Evolutionary conservation across 2,329 filamentous ascomycete species (phyloP), one percentile per base, ranked within the genome.

Genomic region (Verticillium nonalfalfae): DNA sequence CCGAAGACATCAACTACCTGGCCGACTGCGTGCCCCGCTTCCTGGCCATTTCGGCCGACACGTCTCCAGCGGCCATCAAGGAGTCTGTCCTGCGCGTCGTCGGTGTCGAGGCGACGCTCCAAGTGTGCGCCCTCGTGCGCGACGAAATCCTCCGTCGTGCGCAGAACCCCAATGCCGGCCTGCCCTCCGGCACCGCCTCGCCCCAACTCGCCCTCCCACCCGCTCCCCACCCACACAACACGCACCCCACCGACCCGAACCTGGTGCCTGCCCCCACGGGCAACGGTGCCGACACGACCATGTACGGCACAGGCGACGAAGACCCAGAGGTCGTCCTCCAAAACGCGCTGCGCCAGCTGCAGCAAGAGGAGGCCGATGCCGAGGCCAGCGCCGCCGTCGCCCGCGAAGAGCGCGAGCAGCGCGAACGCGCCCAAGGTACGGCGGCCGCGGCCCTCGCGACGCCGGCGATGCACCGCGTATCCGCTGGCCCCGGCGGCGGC

Each of bases 1-100:
- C 81, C 54, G 80, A 84, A 59, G 83, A 87, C 66, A 79, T 88
- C 36, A 76, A 77, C 55, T 88, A 88, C 70, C 76, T 88, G 3
- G 78, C 84, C 68, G 85, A 88, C 63, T 82, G 81, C 59, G 76
- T 88, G 6, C 83, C 84, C 15, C 79, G 84, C 59, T 80, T 86
- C 69, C 85, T 88, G 80, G 78, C 73, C 63, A 78, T 88, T 63
- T 78, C 77, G 10, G 70, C 82, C 34, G 84, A 87, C 64, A 87
- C 84, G 1, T 85, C 82, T 59, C 85, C 85, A 1, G 78, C 82
- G 50, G 81, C 83, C 56, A 86, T 88, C 61, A 78, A 80, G 54
- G 85, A 88, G 61, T 78, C 81, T 59, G 74, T 88, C 40, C 72
- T 84, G 55, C 80, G 83, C 57, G 76, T 81, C 13, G 75, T 86